Conservation (phyloP, 257 asterid genomes). For the Phtheirospermum japonicum region DNA sequence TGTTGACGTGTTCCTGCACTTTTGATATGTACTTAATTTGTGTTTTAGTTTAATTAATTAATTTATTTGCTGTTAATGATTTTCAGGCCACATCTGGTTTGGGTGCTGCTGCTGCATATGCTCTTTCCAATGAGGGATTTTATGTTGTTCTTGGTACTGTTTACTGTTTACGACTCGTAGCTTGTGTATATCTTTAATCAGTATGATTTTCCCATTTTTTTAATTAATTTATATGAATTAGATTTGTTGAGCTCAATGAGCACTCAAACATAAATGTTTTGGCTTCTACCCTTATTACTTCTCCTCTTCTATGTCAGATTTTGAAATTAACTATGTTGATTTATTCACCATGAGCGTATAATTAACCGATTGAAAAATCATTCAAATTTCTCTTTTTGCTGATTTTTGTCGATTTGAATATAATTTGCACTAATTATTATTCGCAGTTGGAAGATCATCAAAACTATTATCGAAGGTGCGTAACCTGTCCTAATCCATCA, state of each 20-base stretch:
- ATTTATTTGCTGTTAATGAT: slow-evolving; percentile 2
- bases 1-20: neutral
- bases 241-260: neutral
- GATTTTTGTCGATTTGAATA: neutral
- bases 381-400: neutral
- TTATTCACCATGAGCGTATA: too few relatives aligned
- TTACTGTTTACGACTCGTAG: neutral
- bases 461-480: slow-evolving; percentile 57
- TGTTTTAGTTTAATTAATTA: neutral
- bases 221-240: too few relatives aligned
- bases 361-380: too few relatives aligned
- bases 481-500: neutral
- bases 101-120: slow-evolving; percentile 82
- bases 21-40: neutral
- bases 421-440: slow-evolving; percentile 14
- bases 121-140: slow-evolving; percentile 74
- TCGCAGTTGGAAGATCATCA: slow-evolving; percentile 84
- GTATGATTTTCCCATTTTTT: neutral
- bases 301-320: too few relatives aligned
- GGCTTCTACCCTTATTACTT: neutral
- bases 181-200: slow-evolving; percentile 4
- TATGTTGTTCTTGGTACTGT: slow-evolving; percentile 82
- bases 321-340: too few relatives aligned
- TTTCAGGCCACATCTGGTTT: slow-evolving; percentile 89
- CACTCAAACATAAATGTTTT: neutral